Evolutionary conservation across 2,329 filamentous ascomycete species (phyloP), one percentile per base, ranked within the genome.

Genomic region (Beauveria australis): DNA sequence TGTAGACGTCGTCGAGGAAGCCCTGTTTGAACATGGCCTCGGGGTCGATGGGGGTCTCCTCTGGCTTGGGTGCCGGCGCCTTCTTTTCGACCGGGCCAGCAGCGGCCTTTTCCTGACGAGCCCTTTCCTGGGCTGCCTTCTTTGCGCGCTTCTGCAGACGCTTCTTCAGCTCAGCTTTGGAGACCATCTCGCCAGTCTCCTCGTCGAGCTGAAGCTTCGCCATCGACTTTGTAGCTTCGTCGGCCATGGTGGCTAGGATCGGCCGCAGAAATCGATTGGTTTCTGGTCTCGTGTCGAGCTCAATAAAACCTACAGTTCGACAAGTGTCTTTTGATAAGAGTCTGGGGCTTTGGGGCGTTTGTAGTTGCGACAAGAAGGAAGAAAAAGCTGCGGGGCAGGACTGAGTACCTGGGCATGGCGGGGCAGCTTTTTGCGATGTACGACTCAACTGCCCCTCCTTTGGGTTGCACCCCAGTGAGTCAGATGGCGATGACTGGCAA

Each of bases 31-130:
- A 93, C 83, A 92, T 92, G 65, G 82, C 79, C 64, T 89, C 81
- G 0, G 81, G 78, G 64, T 85, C 82, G 47, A 81, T 66, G 46
- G 73, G 68, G 7, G 73, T 78, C 24, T 73, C 69, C 70, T 81
- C 82, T 56, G 77, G 75, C 69, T 83, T 81, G 63, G 71, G 60
- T 53, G 69, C 65, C 22, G 73, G 70, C 7, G 61, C 59, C 33
- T 68, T 67, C 44, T 70, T 67, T 63, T 61, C 62, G 5, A 64
- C 64, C 5, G 65, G 64, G 44, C 83, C 56, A 53, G 89, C 88
- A 28, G 86, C 89, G 63, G 85, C 85, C 85, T 95, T 96, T 78
- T 92, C 89, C 73, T 91, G 84, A 66, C 92, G 86, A 72, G 88
- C 82, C 88, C 96, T 97, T 59, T 68, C 67, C 59, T 69, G 66